Percentiles rank a stretch among this genome's conserved stretches.
Conservation (phyloP, 1,139 yeast genomes). For the Scheffersomyces segobiensis region DNA sequence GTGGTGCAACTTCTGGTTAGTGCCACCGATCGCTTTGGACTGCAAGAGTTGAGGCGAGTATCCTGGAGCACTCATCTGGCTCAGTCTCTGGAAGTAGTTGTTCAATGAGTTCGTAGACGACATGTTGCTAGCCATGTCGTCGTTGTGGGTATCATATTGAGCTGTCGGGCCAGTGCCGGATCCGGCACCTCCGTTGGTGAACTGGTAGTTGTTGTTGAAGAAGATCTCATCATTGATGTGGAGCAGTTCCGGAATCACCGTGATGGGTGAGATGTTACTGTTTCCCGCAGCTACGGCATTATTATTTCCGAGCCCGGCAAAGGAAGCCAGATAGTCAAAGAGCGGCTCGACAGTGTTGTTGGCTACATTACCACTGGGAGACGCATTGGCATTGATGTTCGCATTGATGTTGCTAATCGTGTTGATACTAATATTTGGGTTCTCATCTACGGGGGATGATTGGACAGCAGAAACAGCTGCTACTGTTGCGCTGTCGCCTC, state of each 20-base stretch:
- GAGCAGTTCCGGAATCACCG: conserved; percentile 3
- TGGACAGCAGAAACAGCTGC: background rate
- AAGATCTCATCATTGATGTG: conserved; percentile 8
- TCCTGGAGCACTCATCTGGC: background rate
- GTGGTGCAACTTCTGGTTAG: background rate
- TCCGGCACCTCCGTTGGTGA: background rate
- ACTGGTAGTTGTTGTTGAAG: conserved; percentile 7
- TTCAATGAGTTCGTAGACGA: background rate
- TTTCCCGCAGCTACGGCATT: background rate
- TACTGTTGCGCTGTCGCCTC: background rate
- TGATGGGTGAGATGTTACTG: background rate
- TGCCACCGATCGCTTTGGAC: background rate
- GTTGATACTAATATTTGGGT: background rate
- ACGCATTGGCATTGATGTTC: background rate
- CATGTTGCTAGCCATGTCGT: background rate
- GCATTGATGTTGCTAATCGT: background rate
- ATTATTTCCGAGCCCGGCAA: background rate
- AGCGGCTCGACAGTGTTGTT: background rate
- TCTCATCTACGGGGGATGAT: background rate
- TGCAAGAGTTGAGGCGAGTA: background rate
- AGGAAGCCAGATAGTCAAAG: background rate
- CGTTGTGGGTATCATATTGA: background rate
- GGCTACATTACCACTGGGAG: background rate
- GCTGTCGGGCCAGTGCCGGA: background rate
- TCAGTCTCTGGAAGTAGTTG: background rate